These are phyloP conservation scores for Coffea canephora DNA, from an alignment of 257 asterid species.

Conservation along the genomic window DNA sequence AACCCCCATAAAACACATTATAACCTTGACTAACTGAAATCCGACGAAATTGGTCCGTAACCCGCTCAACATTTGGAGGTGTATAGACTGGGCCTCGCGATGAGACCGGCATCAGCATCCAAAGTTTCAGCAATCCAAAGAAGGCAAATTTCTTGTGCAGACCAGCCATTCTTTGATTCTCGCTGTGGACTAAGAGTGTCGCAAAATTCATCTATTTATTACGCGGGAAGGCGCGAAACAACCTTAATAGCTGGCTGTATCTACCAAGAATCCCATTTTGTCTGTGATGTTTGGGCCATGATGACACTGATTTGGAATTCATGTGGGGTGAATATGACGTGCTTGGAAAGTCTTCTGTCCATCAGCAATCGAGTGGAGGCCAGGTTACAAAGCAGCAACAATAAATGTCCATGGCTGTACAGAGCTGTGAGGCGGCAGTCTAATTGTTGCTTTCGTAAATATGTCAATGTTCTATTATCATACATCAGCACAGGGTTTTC, in stretches of 20 bases:
- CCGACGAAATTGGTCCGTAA: slow-evolving; percentile 46
- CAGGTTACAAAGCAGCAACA: slow-evolving; percentile 20
- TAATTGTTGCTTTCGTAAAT: not conserved
- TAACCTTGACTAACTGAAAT: slow-evolving; percentile 43
- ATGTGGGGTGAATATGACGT: slow-evolving; percentile 48
- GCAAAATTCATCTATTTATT: slow-evolving; percentile 31
- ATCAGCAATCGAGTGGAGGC: slow-evolving; percentile 30
- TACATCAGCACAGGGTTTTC: not conserved
- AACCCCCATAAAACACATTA: slow-evolving; percentile 53
- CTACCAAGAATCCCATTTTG: slow-evolving; percentile 29
- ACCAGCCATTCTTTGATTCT: slow-evolving; percentile 33
- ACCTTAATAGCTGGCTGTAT: slow-evolving; percentile 50
- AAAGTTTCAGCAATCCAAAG: slow-evolving; percentile 22
- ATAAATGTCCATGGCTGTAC: slow-evolving; percentile 1
- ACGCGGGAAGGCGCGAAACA: not conserved
- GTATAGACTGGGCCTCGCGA: slow-evolving; percentile 58
- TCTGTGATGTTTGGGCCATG: slow-evolving; percentile 25
- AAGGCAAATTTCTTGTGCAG: slow-evolving; percentile 15
- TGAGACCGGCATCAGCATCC: slow-evolving; percentile 28
- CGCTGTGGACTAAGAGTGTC: slow-evolving; percentile 14
- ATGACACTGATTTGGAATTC: slow-evolving; percentile 37
- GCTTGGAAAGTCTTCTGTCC: slow-evolving; percentile 34
- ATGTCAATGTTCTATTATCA: not conserved
- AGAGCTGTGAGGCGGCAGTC: not conserved
- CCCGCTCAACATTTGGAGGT: slow-evolving; percentile 62